phyloP scores from a whole-genome alignment of 116 monocot genomes.

The Phalaenopsis hybrid region DNA sequence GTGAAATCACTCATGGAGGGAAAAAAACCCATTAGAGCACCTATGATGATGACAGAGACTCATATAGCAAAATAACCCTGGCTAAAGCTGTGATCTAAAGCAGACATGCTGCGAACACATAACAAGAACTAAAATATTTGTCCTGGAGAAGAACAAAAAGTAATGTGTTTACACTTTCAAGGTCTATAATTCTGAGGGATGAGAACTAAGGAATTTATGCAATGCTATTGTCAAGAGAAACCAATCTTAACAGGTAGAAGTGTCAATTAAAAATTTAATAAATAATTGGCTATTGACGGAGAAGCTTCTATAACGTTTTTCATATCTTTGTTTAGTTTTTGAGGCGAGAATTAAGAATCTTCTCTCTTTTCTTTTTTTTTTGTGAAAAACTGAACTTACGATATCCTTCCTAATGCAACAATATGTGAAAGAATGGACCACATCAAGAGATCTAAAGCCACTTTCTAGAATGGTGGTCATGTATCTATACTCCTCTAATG shows the following conservation, averaged over 20 bases:
- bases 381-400: not conserved
- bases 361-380: no score
- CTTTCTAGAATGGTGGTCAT: not conserved
- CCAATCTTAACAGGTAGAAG: not conserved
- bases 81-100: not conserved
- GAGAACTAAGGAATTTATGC: not conserved
- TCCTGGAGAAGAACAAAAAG: not conserved
- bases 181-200: not conserved
- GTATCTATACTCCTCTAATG: not conserved
- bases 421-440: not conserved
- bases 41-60: no score
- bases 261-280: not conserved
- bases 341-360: no score
- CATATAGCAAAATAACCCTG: not conserved
- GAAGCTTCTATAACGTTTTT: not conserved
- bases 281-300: not conserved
- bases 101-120: not conserved
- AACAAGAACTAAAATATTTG: not conserved
- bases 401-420: not conserved
- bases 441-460: not conserved
- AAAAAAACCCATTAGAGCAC: no score
- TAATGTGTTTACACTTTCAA: not conserved
- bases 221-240: not conserved
- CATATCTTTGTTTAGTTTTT: not conserved
- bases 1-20: no score